Evolutionary conservation across 495 filamentous ascomycete genomes (phyloP), one percentile per base, ranked within the genome.

Genomic region (Penicillium angulare): DNA sequence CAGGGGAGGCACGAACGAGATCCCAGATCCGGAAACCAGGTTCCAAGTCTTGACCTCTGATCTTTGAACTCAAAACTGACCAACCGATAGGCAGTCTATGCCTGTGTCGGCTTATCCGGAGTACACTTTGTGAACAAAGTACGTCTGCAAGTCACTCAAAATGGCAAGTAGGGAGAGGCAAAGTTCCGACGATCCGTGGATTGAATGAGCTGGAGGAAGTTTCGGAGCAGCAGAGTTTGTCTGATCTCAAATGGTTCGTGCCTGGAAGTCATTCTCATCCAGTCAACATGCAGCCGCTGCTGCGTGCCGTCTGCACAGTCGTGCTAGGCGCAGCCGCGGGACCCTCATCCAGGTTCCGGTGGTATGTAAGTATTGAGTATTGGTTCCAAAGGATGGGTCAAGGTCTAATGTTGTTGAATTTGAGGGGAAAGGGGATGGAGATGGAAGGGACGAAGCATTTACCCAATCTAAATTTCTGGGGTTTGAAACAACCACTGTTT

Each of bases 171-270:
- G 53, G 49, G 48, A 43, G 49, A 46, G n/a, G 29, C 16, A 29
- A 51, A 24, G 23, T 21, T 31, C 23, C 29, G 47, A 32, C 33
- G 57, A 57, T 47, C 52, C 36, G 31, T 45, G 24, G 50, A 10
- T 27, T 27, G 27, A 43, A 56, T 57, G 55, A 52, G 50, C 47
- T 52, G 52, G 55, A 58, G 57, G 52, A 55, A 59, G 52, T 38
- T 4, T 21, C 60, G 54, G 57, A 58, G 53, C 31, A 36, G 38
- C 22, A 47, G 40, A 47, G 40, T 55, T 61, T 41, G 43, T 35
- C 13, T 40, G 49, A 57, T 47, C 40, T 47, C 32, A 22, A 57
- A 56, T 58, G 55, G 61, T 64, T 64, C 61, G 52, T 61, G 55
- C 36, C 36, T 57, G 48, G 40, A 17, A 33, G 12, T 18, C 34